Evolutionary conservation across 768 basidiomycete species (phyloP).

Genomic region (Agrocybe chaxingu): DNA sequence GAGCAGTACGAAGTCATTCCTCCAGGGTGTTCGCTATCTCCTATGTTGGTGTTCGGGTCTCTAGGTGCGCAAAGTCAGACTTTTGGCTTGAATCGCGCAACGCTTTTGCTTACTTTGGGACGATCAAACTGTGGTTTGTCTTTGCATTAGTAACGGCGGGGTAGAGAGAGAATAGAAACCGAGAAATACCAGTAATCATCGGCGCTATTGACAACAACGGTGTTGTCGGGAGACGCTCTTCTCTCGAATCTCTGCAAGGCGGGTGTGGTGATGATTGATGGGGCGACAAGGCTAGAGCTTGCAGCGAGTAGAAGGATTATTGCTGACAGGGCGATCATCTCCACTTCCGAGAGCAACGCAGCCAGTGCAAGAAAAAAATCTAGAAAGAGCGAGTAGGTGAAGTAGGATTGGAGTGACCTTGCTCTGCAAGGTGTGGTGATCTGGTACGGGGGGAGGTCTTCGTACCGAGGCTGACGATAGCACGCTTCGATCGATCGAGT

Average conservation of each 20-base stretch:
- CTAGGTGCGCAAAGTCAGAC: constrained; percentile 18
- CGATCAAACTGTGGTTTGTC: constrained; percentile 32
- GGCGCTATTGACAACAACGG: constrained; percentile 43
- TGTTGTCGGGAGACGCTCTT: constrained; percentile 33
- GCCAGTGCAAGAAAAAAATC: too few species aligned
- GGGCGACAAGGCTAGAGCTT: too few species aligned
- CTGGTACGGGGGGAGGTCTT: too few species aligned
- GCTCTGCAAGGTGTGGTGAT: too few species aligned
- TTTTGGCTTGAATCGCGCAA: constrained; percentile 8
- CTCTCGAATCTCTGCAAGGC: background rate
- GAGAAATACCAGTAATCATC: constrained; percentile 42
- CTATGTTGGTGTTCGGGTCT: constrained; percentile 48
- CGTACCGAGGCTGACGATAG: too few species aligned
- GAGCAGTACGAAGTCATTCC: constrained; percentile 57
- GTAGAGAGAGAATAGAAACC: background rate
- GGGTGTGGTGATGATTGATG: too few species aligned
- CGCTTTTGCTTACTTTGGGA: constrained; percentile 34
- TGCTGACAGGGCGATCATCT: too few species aligned
- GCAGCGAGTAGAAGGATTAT: too few species aligned
- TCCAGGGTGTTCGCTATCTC: constrained; percentile 53
- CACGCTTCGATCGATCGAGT: too few species aligned
- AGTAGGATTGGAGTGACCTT: too few species aligned
- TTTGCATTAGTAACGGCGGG: background rate
- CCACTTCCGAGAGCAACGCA: too few species aligned
- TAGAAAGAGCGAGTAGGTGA: too few species aligned